Evolutionary conservation across 2,329 filamentous ascomycete species (phyloP).

Genomic region (Cladosporium sphaerospermum): DNA sequence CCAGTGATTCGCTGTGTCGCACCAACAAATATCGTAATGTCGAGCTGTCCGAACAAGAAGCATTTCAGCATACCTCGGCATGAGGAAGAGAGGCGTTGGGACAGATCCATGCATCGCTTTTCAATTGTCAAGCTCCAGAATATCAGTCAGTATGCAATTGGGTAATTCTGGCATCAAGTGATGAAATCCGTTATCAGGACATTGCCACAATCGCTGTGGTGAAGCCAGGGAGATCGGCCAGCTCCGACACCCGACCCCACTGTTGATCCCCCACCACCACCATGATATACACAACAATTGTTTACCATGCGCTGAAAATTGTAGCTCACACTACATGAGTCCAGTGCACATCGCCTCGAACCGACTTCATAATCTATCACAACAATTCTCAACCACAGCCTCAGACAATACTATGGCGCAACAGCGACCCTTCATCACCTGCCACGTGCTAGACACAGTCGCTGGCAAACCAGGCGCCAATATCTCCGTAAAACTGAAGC

Average conservation of each 20-base stretch:
- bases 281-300: neutral
- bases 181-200: too few relatives aligned
- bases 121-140: too few relatives aligned
- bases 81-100: too few relatives aligned
- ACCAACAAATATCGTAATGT: too few relatives aligned
- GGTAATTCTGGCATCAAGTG: too few relatives aligned
- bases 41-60: too few relatives aligned
- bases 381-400: neutral
- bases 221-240: neutral
- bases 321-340: neutral
- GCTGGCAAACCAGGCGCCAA: slow-evolving; percentile 60
- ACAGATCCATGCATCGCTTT: too few relatives aligned
- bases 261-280: neutral
- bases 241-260: neutral
- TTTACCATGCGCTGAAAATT: neutral
- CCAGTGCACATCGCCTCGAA: neutral
- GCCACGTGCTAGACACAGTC: slow-evolving; percentile 81
- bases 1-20: too few relatives aligned
- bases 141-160: too few relatives aligned
- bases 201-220: too few relatives aligned
- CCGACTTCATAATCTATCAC: neutral
- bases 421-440: slow-evolving; percentile 61
- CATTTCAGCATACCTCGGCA: too few relatives aligned
- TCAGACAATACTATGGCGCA: neutral
- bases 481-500: slow-evolving; percentile 60